Evolutionary conservation across 805 yeast species (phyloP).

Genomic region (Wickerhamomyces subpelliculosus): DNA sequence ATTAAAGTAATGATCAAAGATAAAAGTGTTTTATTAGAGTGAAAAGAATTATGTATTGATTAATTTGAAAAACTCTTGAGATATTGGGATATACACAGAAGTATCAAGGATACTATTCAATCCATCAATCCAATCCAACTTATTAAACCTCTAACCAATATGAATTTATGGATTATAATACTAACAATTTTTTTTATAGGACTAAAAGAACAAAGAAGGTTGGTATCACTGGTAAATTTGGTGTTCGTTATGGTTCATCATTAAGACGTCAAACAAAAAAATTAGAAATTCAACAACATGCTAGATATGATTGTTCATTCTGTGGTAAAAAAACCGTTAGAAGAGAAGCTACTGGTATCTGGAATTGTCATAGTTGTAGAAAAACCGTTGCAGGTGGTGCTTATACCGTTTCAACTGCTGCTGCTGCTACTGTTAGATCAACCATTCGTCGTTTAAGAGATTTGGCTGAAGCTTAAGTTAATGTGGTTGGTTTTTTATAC

Average conservation of each 20-base stretch:
- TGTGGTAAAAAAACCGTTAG: conserved; percentile 98
- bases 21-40: too few species aligned
- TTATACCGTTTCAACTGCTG: conserved; percentile 98
- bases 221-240: conserved; percentile 99
- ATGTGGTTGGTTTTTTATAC: not conserved
- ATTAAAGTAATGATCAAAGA: too few species aligned
- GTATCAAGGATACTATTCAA: too few species aligned
- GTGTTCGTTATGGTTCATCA: conserved; percentile 99
- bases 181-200: conserved; percentile 56
- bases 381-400: conserved; percentile 99
- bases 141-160: not conserved
- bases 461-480: conserved; percentile 92
- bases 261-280: conserved; percentile 99
- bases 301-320: conserved; percentile 98
- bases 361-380: conserved; percentile 92
- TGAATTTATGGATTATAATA: conserved; percentile 12
- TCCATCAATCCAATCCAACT: not conserved
- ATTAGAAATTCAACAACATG: conserved; percentile 98
- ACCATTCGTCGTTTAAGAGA: conserved; percentile 99
- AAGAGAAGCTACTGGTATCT: conserved; percentile 98
- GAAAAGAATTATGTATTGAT: too few species aligned
- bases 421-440: conserved; percentile 99
- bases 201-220: conserved; percentile 99
- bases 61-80: too few species aligned
- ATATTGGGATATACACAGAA: too few species aligned